Percentiles rank a stretch among this genome's conserved stretches.
These are phyloP conservation scores for Ogataea angusta DNA, from an alignment of 805 yeast genomes.

Conservation along the genomic window DNA sequence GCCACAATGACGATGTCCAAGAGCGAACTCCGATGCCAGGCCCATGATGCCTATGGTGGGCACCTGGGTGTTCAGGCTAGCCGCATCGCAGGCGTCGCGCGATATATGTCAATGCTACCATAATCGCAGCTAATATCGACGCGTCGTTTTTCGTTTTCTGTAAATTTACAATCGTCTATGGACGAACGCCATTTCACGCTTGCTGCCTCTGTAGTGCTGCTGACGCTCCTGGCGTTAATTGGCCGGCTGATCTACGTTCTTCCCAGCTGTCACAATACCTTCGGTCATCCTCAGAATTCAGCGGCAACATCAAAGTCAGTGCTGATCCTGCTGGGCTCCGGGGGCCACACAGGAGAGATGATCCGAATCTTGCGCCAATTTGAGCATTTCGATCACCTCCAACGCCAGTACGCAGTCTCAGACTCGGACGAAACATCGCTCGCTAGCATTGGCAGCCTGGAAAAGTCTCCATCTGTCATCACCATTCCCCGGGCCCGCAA, in stretches of 20 bases:
- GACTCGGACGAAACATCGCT: constrained; percentile 46
- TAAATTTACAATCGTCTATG: constrained; percentile 10
- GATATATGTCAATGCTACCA: no score
- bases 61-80: no score
- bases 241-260: constrained; percentile 22
- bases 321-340: constrained; percentile 82
- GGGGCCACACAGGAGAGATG: constrained; percentile 98
- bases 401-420: constrained; percentile 35
- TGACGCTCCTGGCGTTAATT: constrained; percentile 3
- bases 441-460: constrained; percentile 37
- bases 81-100: no score
- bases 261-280: constrained; percentile 19
- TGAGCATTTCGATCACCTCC: constrained; percentile 23
- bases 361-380: constrained; percentile 55
- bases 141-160: constrained; percentile 2
- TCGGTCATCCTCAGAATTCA: background rate
- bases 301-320: constrained; percentile 18
- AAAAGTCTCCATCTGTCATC: constrained; percentile 27
- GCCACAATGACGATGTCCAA: background rate
- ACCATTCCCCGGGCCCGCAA: constrained; percentile 34
- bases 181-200: constrained; percentile 24
- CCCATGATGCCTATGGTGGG: background rate
- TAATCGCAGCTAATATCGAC: background rate
- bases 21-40: background rate
- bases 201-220: constrained; percentile 10